Conservation (phyloP, 2,329 filamentous ascomycete genomes). For the Endothia cerciana region DNA sequence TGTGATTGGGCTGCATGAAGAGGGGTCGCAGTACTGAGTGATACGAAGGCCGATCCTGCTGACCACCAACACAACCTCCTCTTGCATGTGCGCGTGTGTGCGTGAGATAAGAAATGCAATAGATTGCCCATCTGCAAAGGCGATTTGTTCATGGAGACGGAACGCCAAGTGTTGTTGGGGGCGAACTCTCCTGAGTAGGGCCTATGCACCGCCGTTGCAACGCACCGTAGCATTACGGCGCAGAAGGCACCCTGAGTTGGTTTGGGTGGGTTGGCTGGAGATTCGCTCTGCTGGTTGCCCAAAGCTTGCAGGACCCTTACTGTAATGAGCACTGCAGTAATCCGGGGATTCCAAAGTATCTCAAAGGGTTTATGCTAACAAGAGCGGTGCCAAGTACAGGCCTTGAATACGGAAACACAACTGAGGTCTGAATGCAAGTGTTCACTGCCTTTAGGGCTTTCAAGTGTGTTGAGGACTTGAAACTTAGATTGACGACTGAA, state of each 20-base stretch:
- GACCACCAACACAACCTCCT: conserved; percentile 8
- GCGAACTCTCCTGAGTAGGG: conserved; percentile 5
- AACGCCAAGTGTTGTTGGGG: conserved; percentile 9
- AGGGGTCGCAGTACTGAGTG: conserved; percentile 4
- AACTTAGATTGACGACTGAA: no score
- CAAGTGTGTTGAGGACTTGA: no score
- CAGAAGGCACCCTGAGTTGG: conserved; percentile 6
- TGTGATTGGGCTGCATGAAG: conserved; percentile 8
- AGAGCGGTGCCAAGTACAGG: no score
- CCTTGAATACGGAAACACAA: no score
- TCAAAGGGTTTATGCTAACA: no score
- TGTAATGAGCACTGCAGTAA: no score
- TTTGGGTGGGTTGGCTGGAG: conserved; percentile 10
- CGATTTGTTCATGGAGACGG: conserved; percentile 7
- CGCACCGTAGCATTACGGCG: conserved; percentile 17
- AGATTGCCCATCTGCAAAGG: conserved; percentile 14
- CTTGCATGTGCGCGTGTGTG: conserved; percentile 12
- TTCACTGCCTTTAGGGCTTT: no score
- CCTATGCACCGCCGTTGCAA: conserved; percentile 15
- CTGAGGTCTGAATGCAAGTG: no score
- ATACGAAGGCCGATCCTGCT: conserved; percentile 1
- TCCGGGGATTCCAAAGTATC: no score
- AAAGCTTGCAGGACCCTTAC: no score
- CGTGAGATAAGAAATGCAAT: conserved; percentile 12
- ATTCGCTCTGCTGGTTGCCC: neutral